Conservation (phyloP, 2,329 filamentous ascomycete species). For the Arthrobotrys pseudoclavata region DNA sequence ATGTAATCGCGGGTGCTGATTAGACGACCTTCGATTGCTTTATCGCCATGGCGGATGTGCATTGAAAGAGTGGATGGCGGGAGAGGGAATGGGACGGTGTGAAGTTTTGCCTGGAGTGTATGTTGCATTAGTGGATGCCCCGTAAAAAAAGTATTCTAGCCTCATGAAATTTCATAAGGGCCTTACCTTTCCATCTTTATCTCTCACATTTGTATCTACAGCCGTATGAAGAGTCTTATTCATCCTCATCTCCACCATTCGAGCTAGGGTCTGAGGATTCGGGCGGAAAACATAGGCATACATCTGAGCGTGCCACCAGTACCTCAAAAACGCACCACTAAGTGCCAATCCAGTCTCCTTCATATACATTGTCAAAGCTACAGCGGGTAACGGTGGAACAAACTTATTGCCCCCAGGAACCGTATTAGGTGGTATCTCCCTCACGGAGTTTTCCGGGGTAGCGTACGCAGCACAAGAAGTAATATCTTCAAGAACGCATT, state of each 20-base stretch:
- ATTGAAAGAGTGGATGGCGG: conserved; percentile 49
- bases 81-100: conserved; percentile 39
- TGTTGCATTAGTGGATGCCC: background rate
- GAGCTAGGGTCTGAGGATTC: conserved; percentile 29
- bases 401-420: conserved; percentile 21
- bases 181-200: conserved; percentile 19
- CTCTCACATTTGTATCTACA: conserved; percentile 14
- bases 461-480: conserved; percentile 40
- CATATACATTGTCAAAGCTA: conserved; percentile 43
- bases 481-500: conserved; percentile 52
- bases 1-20: conserved; percentile 56
- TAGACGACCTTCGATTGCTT: conserved; percentile 53
- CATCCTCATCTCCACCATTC: conserved; percentile 54
- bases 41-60: conserved; percentile 56
- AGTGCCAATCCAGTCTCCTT: conserved; percentile 21
- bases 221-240: conserved; percentile 26
- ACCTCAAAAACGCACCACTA: conserved; percentile 43
- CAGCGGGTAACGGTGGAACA: conserved; percentile 30
- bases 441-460: conserved; percentile 43
- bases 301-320: conserved; percentile 55
- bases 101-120: conserved; percentile 8
- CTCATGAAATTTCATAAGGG: background rate
- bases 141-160: background rate
- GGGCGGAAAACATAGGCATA: conserved; percentile 51
- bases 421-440: background rate